Base-by-base conservation (phyloP, 768 basidiomycete genomes). In the Macrolepiota dolichaula region DNA sequence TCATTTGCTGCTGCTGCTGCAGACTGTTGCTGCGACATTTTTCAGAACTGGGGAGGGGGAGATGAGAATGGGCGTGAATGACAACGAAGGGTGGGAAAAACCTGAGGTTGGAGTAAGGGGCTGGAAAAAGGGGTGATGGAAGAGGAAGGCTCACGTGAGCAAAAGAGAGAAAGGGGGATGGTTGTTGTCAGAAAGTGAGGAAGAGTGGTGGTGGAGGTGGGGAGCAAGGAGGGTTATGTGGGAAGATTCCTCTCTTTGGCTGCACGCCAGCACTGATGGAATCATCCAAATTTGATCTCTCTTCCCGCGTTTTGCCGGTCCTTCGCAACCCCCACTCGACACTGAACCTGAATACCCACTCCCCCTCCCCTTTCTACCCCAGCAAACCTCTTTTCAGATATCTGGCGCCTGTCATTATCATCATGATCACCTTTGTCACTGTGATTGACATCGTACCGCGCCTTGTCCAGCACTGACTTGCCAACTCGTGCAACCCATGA, bases 1-100 rank as follows among this genome's bases (percentile, higher is more conserved):
- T 93, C 91, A 55, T 51, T 50, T 62, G 47, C 25, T 47, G 64
- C 42, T 7, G 55, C n/a, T 51, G 37, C 40, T 40, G 54, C 55
- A 51, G 47, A 56, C 54, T 42, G 46, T 55, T 63, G 54, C 42
- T 51, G 59, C 17, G 49, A 63, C 53, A 55, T 54, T 59, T 63
- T 44, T 53, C 15, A 56, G 32, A 55, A 51, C 64, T 64, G 42
- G 37, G 44, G 47, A 62, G 47, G 37, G 62, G 42, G 60, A 59
- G 55, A 55, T 57, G 47, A 53, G 64, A 61, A 64, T 57, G 57
- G 64, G 65, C 63, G 68, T 61, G 35, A 49, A 66, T 40, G 67
- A 66, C 68, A 63, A 40, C 11, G 46, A 36, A 37, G 50, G 63
- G 56, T 57, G 52, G 56, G 58, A 46, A 63, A 55, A 54, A 50